Base-by-base conservation (phyloP, 345 rosid species). In the Balakata baccata region DNA sequence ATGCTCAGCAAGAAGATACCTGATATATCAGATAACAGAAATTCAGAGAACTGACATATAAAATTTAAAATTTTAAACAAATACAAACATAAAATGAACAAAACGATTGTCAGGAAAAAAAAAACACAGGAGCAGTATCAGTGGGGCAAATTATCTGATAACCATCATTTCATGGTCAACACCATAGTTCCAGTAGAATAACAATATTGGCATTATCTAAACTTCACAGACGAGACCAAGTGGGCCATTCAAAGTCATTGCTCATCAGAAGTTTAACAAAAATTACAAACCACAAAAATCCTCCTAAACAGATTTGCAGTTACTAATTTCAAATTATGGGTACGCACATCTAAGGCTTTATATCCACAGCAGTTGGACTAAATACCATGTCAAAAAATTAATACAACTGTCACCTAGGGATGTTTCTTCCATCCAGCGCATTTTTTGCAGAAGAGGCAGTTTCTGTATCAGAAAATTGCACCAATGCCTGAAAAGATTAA, bases 361-460 rank as follows among this genome's bases (percentile, higher is more conserved):
- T 74, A 70, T 67, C 73, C 69, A 81, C 51, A 74, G 69, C 81
- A 84, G 86, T 80, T 70, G 75, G 87, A 85, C 88, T 58, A 86
- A 88, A 89, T 85, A 87, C 87, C 84, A 60, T 79, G 84, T 86
- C 83, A 81, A 86, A 90, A 69, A 78, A 79, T 74, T 87, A 89
- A 83, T 75, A 84, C 86, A 87, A 86, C 80, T 56, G 88, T 91
- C 90, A 96, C 99, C 99, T 96, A 83, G 99, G 98, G 77, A 96
- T 96, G 85, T 83, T 90, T 91, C 99, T 87, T 88, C 98, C 96
- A 81, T 91, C 98, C 61, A 96, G 86, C 52, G 93, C 84, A 82
- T 81, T 79, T 89, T 89, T 96, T 17, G 98, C 98, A 73, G 92
- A 75, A 18, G 97, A 85, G 39, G 99, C 99, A 75, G 96, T 96